Base-by-base conservation (phyloP, 768 basidiomycete genomes). In the Strobilomyces echinocephalus region DNA sequence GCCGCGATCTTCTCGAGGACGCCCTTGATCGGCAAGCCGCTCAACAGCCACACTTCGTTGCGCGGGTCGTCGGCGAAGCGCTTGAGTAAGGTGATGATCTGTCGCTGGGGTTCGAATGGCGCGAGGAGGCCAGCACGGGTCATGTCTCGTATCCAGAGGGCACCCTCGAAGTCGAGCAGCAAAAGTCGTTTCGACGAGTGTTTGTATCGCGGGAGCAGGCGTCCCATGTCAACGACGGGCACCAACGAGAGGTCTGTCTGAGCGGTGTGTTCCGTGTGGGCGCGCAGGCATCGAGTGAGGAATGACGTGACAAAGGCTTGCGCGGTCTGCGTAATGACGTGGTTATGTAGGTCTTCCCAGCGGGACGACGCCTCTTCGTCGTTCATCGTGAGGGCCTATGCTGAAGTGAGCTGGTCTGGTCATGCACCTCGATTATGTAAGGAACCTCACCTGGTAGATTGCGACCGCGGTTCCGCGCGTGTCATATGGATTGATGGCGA, bases 401-500 rank as follows among this genome's bases (percentile, higher is more conserved):
- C 24, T 30, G 2, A 8, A 0, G 16, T 65, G 20, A 67, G 46
- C n/a, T 8, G 30, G 30, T 12, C 12, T 15, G n/a, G 11, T 34
- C 14, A n/a, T 34, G 21, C 40, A 41, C 35, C 10, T 6, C 10
- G 7, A n/a, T n/a, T n/a, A n/a, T n/a, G 1, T 12, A 9, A 18
- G n/a, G 5, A n/a, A 12, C 30, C 61, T 49, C 35, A 64, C 69
- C 55, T 82, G 79, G 46, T 82, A 57, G 59, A 94, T 92, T 3
- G 91, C 91, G 28, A 83, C 75, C 0, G 92, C 88, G 2, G 92
- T 92, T n/a, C 84, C 86, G 28, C 88, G 80, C 36, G 80, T 80
- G 60, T 91, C 89, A 81, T 88, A 93, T 1, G 91, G 91, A 64
- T 93, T 93, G 66, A 93, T 77, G 12, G 87, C 84, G 43, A 93